Conservation (phyloP, 495 filamentous ascomycete species). For the Parmelia sp. region DNA sequence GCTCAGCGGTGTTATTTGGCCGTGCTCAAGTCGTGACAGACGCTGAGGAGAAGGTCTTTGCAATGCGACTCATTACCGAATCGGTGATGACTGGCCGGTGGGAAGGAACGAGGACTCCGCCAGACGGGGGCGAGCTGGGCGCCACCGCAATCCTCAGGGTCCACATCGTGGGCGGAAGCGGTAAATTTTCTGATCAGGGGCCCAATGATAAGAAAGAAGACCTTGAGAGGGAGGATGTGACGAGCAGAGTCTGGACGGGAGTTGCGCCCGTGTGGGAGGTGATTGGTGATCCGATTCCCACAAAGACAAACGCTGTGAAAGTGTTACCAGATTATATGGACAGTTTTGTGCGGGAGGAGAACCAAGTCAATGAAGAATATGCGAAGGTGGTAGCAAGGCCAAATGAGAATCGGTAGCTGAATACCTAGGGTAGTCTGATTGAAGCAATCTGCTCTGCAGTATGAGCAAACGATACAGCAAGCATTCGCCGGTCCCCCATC, state of each 20-base stretch:
- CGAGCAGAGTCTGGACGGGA: slow-evolving; percentile 63
- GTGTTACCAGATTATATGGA: neutral
- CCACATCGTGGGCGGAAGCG: slow-evolving; percentile 59
- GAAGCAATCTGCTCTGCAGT: no score
- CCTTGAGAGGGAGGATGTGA: slow-evolving; percentile 34
- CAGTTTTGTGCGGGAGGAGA: neutral
- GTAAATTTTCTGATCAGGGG: slow-evolving; percentile 62
- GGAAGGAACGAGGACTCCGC: slow-evolving; percentile 60
- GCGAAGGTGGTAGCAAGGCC: neutral
- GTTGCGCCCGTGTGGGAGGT: slow-evolving; percentile 64
- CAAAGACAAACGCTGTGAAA: neutral
- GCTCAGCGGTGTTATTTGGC: slow-evolving; percentile 69
- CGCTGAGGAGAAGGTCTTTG: slow-evolving; percentile 66
- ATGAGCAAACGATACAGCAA: no score
- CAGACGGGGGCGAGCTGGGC: slow-evolving; percentile 65
- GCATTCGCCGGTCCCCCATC: no score
- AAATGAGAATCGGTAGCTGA: neutral
- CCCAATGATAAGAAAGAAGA: slow-evolving; percentile 67
- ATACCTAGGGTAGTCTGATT: no score
- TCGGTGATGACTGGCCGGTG: slow-evolving; percentile 61
- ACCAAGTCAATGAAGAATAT: neutral
- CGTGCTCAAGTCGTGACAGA: slow-evolving; percentile 59
- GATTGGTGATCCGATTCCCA: slow-evolving; percentile 46
- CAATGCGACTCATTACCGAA: slow-evolving; percentile 75
- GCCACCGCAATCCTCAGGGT: slow-evolving; percentile 67